Conservation (phyloP, 208 protist species). For the Novymonas esmeraldas region DNA sequence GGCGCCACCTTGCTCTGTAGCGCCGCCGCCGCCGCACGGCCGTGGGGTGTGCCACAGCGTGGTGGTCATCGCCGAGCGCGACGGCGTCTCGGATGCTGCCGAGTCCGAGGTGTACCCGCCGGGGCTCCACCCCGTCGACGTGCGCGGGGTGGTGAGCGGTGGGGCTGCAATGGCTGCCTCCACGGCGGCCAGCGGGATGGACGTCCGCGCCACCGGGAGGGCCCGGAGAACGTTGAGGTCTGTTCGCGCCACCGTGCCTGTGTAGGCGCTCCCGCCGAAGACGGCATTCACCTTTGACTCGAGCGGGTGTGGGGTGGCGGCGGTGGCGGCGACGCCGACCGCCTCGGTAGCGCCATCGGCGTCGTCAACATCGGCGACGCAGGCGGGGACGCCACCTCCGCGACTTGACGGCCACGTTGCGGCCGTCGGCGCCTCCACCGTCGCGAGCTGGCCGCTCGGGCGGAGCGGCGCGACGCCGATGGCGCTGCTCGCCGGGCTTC, state of each 20-base stretch:
- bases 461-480: not conserved
- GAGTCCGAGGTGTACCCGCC: not conserved
- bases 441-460: no score
- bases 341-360: no score
- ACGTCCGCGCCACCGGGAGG: constrained; percentile 6
- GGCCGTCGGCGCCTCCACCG: not conserved
- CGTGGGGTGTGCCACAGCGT: not conserved
- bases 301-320: not conserved
- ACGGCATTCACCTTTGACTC: constrained; percentile 10
- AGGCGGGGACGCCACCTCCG: not conserved
- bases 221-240: constrained; percentile 11
- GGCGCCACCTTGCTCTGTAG: not conserved
- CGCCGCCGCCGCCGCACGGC: not conserved
- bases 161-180: not conserved
- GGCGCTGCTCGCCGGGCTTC: constrained; percentile 4
- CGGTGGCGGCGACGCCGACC: no score
- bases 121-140: not conserved
- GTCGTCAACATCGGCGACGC: not conserved
- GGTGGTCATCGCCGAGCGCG: not conserved
- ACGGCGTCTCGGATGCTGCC: not conserved
- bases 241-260: not conserved
- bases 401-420: not conserved
- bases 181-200: not conserved
- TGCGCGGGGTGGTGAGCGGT: not conserved
- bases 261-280: constrained; percentile 14